These are phyloP conservation scores for Aspergillus pseudoviridinutans DNA, from an alignment of 2,329 filamentous ascomycete species.

Conservation along the genomic window DNA sequence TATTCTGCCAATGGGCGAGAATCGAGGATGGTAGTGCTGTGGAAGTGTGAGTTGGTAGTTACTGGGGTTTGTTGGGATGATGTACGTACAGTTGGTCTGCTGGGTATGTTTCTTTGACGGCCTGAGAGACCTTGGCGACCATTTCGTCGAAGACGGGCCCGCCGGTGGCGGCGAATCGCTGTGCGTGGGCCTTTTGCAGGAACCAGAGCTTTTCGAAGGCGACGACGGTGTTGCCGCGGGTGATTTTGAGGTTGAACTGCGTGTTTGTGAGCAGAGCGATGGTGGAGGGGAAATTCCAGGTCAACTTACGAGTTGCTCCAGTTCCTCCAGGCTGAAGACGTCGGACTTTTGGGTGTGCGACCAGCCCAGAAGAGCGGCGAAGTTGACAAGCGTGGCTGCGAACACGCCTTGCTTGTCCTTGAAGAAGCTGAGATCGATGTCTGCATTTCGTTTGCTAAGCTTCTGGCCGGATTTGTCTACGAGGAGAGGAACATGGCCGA, in stretches of 20 bases:
- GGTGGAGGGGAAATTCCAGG: not conserved
- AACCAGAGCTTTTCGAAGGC: slow-evolving; percentile 74
- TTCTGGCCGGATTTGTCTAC: slow-evolving; percentile 67
- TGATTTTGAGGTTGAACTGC: slow-evolving; percentile 82
- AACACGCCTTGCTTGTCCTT: slow-evolving; percentile 56
- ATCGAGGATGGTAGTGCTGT: slow-evolving; percentile 26
- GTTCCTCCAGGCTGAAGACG: slow-evolving; percentile 64
- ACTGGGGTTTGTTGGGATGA: not conserved
- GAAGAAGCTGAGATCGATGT: slow-evolving; percentile 58
- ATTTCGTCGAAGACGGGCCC: slow-evolving; percentile 42
- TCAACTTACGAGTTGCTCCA: slow-evolving; percentile 61
- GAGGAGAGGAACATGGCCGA: slow-evolving; percentile 75
- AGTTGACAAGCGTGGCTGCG: slow-evolving; percentile 68
- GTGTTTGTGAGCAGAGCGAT: not conserved
- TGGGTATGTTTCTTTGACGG: slow-evolving; percentile 21
- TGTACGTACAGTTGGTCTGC: slow-evolving; percentile 27
- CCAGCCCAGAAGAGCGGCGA: slow-evolving; percentile 82
- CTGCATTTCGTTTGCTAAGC: slow-evolving; percentile 79
- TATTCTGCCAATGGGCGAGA: slow-evolving; percentile 43
- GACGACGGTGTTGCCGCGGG: slow-evolving; percentile 82
- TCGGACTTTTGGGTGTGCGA: slow-evolving; percentile 65
- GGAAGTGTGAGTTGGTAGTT: slow-evolving; percentile 3
- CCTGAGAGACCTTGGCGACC: slow-evolving; percentile 31
- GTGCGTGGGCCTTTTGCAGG: slow-evolving; percentile 70
- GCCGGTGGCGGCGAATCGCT: slow-evolving; percentile 43